phyloP scores from a whole-genome alignment of 2,329 filamentous ascomycete species.

The Beauveria scarabaeidicola region DNA sequence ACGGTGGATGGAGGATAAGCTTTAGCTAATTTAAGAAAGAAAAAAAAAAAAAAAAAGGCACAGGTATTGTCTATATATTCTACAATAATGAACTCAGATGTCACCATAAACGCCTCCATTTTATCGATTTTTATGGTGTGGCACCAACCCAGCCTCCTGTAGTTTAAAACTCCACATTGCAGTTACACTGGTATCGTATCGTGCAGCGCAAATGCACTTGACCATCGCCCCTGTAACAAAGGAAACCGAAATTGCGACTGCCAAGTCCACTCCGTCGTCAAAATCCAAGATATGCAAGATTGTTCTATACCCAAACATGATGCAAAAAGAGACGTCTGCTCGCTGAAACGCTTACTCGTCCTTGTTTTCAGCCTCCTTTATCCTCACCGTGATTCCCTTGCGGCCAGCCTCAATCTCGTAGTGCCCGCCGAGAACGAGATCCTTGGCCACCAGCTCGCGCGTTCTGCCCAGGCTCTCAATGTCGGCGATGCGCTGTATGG shows the following conservation, averaged over 20 bases:
- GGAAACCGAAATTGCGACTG: neutral
- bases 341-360: conserved; percentile 24
- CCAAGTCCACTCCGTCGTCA: neutral
- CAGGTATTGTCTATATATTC: neutral
- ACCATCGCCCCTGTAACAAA: neutral
- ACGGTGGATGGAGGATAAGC: neutral
- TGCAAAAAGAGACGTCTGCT: neutral
- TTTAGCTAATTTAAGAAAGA: neutral
- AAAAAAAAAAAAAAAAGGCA: neutral
- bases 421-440: conserved; percentile 75
- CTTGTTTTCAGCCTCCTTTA: conserved; percentile 27
- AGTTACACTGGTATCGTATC: neutral
- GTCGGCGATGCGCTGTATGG: conserved; percentile 75
- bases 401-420: conserved; percentile 53
- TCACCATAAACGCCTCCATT: neutral
- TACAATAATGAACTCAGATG: too few species aligned
- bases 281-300: neutral
- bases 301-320: neutral
- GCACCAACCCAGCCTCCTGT: neutral
- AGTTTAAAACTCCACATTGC: neutral
- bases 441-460: conserved; percentile 92
- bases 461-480: conserved; percentile 92
- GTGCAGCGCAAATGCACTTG: neutral
- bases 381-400: conserved; percentile 32
- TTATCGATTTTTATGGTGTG: neutral